Evolutionary conservation across 345 rosid species (phyloP), one percentile per base, ranked within the genome.

Genomic region (Gossypium thurberi): DNA sequence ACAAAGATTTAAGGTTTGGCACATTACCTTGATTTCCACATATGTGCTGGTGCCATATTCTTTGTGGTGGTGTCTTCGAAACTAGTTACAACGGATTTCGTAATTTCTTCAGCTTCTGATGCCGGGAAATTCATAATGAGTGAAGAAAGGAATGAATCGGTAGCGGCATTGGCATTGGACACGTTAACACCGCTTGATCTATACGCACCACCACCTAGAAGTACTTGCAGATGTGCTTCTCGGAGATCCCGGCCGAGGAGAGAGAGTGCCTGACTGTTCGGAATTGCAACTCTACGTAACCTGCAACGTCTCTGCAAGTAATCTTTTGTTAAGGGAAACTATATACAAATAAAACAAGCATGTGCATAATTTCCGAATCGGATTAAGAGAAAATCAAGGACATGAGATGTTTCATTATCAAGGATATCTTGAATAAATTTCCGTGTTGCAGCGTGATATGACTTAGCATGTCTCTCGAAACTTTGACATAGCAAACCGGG

Each of bases 371-470:
- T 64, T 52, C 42, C 33, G 68, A 68, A 3, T 26, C 18, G 52
- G 12, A 65, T 44, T 17, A 46, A 26, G 26, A 60, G 26, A 61
- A 42, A 63, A 6, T 26, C 6, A 74, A 68, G 65, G 23, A 6
- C 57, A 56, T 33, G 3, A n/a, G 47, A 71, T 56, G 28, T 76
- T 76, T 23, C 23, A 4, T 8, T 56, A 56, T 56, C 60, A 10
- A 85, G 88, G 90, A 87, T 87, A 85, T 85, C 84, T 87, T 87
- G 82, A 87, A 83, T 78, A 85, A 74, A 79, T 87, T 82, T 50
- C 83, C 84, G 55, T 87, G 90, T 72, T 85, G 88, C 74, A 86
- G 40, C n/a, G 63, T 58, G 63, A 58, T 23, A 58, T 58, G 63
- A 25, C 63, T 58, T 58, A 25, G 81, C 85, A 87, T 78, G 83